phyloP scores from a whole-genome alignment of 2,329 filamentous ascomycete genomes.

The Daldinia sp. region DNA sequence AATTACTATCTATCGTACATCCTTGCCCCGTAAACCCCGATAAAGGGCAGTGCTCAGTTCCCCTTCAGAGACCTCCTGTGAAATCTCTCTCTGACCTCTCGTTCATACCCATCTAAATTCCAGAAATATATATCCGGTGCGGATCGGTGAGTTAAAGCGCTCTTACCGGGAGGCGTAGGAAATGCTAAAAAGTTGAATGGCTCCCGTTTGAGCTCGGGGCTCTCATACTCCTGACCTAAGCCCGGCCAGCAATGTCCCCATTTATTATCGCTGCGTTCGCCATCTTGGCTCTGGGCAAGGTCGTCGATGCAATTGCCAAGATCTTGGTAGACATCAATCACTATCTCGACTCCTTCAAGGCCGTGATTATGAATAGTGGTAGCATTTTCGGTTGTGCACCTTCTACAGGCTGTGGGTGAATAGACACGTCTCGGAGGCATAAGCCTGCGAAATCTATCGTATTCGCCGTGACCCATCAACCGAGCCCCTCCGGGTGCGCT shows the following conservation, averaged over 20 bases:
- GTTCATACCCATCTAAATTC: constrained; percentile 15
- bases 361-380: constrained; percentile 29
- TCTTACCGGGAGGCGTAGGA: constrained; percentile 17
- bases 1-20: not conserved
- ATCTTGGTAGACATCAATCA: constrained; percentile 24
- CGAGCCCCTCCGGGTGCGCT: too few species aligned
- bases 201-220: not conserved
- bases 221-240: not conserved
- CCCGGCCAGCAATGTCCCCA: constrained; percentile 21
- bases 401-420: constrained; percentile 2
- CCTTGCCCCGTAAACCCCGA: not conserved
- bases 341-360: constrained; percentile 24
- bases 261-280: not conserved
- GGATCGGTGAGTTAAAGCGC: constrained; percentile 13
- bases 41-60: not conserved
- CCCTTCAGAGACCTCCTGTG: not conserved
- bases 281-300: not conserved
- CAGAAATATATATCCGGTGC: constrained; percentile 15
- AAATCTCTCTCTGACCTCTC: not conserved
- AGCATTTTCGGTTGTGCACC: constrained; percentile 13
- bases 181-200: constrained; percentile 6
- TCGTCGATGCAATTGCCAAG: constrained; percentile 1
- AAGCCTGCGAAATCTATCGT: too few species aligned
- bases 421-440: too few species aligned
- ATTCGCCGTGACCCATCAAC: too few species aligned